A percentile compares a stretch with the other conserved stretches of the same genome.
Conservation (phyloP, 768 basidiomycete genomes). For the Mycena alexandri region DNA sequence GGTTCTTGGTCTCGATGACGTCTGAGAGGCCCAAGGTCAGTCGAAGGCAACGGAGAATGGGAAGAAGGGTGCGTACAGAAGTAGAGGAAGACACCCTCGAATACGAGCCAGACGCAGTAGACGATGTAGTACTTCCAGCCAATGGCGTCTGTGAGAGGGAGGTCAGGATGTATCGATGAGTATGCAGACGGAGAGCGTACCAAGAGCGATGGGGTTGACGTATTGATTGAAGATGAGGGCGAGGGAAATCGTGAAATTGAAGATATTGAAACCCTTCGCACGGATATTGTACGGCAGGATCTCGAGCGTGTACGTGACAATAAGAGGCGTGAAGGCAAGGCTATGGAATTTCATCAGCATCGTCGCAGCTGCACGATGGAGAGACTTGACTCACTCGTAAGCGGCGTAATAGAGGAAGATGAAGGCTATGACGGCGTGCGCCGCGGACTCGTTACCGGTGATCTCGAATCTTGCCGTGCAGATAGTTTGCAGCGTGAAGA, state of each 20-base stretch:
- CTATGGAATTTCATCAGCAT: slow-evolving; percentile 44
- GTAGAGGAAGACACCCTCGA: slow-evolving; percentile 75
- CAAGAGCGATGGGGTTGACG: slow-evolving; percentile 84
- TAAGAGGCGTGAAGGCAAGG: slow-evolving; percentile 87
- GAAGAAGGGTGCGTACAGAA: slow-evolving; percentile 51
- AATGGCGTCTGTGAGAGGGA: slow-evolving; percentile 50
- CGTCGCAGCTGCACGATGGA: not conserved
- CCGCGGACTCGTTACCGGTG: slow-evolving; percentile 56
- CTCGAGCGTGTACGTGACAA: slow-evolving; percentile 90
- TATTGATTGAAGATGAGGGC: slow-evolving; percentile 93
- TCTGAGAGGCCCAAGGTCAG: slow-evolving; percentile 42
- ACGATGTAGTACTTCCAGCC: slow-evolving; percentile 87
- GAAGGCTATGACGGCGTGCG: slow-evolving; percentile 83
- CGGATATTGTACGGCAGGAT: slow-evolving; percentile 87
- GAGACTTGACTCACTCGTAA: slow-evolving; percentile 71
- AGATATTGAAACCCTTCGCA: slow-evolving; percentile 88
- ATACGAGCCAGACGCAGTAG: slow-evolving; percentile 77
- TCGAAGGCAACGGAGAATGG: not conserved
- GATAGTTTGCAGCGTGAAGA: slow-evolving; percentile 77
- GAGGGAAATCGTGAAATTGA: slow-evolving; percentile 82
- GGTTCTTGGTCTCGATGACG: slow-evolving; percentile 79
- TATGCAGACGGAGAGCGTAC: slow-evolving; percentile 36
- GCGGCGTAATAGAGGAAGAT: slow-evolving; percentile 87
- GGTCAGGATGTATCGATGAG: slow-evolving; percentile 18
- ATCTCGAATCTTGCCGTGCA: slow-evolving; percentile 71